These are phyloP conservation scores for Ceratocystis papillata DNA, from an alignment of 2,329 filamentous ascomycete genomes.

Conservation along the genomic window DNA sequence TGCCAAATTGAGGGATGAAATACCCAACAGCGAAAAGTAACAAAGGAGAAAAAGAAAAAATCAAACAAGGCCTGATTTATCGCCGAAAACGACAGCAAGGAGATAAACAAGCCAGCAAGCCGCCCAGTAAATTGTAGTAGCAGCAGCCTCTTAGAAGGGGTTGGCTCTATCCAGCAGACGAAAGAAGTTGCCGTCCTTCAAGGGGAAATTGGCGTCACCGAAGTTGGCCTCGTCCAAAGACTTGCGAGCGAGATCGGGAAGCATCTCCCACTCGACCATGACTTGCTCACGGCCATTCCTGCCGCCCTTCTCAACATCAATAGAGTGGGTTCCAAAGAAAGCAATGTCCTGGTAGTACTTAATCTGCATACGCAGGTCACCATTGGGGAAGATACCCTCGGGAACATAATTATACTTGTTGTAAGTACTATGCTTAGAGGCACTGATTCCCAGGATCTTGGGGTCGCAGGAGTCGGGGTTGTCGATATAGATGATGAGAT, in stretches of 20 bases:
- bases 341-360: slow-evolving; percentile 31
- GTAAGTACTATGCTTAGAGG: slow-evolving; percentile 34
- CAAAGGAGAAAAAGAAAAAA: slow-evolving; percentile 8
- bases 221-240: slow-evolving; percentile 35
- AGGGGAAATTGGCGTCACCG: slow-evolving; percentile 35
- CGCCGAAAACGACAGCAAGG: neutral
- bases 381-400: slow-evolving; percentile 13
- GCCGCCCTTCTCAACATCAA: slow-evolving; percentile 30
- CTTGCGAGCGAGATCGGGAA: slow-evolving; percentile 31
- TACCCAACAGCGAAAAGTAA: neutral
- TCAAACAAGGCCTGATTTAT: neutral
- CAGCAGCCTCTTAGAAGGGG: slow-evolving; percentile 18
- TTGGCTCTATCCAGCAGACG: slow-evolving; percentile 24
- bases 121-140: neutral
- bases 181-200: slow-evolving; percentile 32
- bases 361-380: slow-evolving; percentile 28
- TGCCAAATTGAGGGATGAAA: neutral
- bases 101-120: neutral
- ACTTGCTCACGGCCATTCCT: slow-evolving; percentile 33
- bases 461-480: slow-evolving; percentile 28
- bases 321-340: slow-evolving; percentile 31
- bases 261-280: slow-evolving; percentile 37
- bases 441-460: slow-evolving; percentile 32
- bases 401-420: slow-evolving; percentile 26
- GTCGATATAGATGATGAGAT: slow-evolving; percentile 31